Evolutionary conservation across 306 rosid genomes (phyloP).

Genomic region (Cicer yamashitae): DNA sequence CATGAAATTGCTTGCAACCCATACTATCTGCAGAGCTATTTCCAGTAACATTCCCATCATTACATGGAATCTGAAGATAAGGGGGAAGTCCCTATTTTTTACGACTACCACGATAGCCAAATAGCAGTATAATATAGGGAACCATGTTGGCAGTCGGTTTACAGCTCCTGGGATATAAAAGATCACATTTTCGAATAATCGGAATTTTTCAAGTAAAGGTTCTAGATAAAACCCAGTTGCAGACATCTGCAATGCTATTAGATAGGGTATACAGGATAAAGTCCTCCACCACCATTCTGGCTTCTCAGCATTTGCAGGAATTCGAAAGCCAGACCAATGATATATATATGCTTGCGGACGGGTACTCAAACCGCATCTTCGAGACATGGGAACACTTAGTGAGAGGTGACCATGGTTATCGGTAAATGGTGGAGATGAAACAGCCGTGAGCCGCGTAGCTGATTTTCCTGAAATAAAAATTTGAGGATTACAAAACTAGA

Average conservation of each 20-base stretch:
- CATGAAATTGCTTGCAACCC: constrained; percentile 72
- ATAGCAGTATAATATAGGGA: constrained; percentile 66
- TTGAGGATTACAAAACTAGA: not conserved
- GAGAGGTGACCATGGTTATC: constrained; percentile 46
- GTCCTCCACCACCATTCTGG: constrained; percentile 98
- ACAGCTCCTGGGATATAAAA: constrained; percentile 77
- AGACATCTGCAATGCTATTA: constrained; percentile 72
- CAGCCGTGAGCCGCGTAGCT: constrained; percentile 42
- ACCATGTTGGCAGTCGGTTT: constrained; percentile 75
- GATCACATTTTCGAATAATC: constrained; percentile 55
- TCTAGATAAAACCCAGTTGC: constrained; percentile 67
- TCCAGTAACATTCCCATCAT: constrained; percentile 80
- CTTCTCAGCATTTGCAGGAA: constrained; percentile 64
- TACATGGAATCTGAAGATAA: constrained; percentile 71
- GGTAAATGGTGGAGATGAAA: constrained; percentile 45
- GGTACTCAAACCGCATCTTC: constrained; percentile 42
- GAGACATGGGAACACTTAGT: constrained; percentile 41
- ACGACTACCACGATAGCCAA: constrained; percentile 65
- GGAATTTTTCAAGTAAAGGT: constrained; percentile 62
- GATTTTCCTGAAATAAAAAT: constrained; percentile 53
- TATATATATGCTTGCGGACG: constrained; percentile 51
- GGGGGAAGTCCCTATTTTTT: constrained; percentile 69
- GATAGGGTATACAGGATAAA: constrained; percentile 77
- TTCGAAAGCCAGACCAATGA: constrained; percentile 55
- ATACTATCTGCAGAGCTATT: constrained; percentile 61